phyloP scores from a whole-genome alignment of 441 rosid genomes.

The Melianthus villosus region DNA sequence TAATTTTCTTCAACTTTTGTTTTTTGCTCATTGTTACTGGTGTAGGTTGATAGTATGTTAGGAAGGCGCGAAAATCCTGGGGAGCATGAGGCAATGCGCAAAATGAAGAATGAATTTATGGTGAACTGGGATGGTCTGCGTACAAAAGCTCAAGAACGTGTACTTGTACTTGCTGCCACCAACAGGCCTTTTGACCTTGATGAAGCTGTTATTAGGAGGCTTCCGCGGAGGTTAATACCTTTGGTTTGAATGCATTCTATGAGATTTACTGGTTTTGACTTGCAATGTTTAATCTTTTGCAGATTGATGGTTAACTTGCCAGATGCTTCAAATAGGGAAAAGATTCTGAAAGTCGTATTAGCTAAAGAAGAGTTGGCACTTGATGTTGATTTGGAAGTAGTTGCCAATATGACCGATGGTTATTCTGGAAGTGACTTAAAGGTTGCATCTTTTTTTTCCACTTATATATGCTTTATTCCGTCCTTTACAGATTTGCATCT shows the following conservation, averaged over 20 bases:
- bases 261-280: background rate
- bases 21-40: conserved; percentile 3
- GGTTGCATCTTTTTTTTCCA: conserved; percentile 27
- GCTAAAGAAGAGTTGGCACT: conserved; percentile 75
- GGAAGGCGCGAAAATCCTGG: conserved; percentile 98
- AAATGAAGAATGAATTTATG: conserved; percentile 99
- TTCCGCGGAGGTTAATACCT: conserved; percentile 60
- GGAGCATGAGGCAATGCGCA: conserved; percentile 98
- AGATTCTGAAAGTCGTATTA: conserved; percentile 60
- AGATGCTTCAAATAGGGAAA: conserved; percentile 65
- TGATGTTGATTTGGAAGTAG: conserved; percentile 60
- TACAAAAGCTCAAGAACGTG: conserved; percentile 89
- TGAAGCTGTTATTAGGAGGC: conserved; percentile 97
- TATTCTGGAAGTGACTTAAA: conserved; percentile 96
- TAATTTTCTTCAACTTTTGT: background rate
- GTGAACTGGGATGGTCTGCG: conserved; percentile 97
- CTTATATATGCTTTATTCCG: background rate
- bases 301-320: conserved; percentile 98
- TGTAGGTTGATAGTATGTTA: conserved; percentile 95
- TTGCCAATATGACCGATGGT: conserved; percentile 87
- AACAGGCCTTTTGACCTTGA: conserved; percentile 97
- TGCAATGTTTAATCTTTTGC: conserved; percentile 8
- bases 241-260: background rate
- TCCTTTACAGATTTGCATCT: background rate
- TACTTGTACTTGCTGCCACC: conserved; percentile 90